Evolutionary conservation across 441 rosid genomes (phyloP).

Genomic region (Rhodomyrtus psidioides): DNA sequence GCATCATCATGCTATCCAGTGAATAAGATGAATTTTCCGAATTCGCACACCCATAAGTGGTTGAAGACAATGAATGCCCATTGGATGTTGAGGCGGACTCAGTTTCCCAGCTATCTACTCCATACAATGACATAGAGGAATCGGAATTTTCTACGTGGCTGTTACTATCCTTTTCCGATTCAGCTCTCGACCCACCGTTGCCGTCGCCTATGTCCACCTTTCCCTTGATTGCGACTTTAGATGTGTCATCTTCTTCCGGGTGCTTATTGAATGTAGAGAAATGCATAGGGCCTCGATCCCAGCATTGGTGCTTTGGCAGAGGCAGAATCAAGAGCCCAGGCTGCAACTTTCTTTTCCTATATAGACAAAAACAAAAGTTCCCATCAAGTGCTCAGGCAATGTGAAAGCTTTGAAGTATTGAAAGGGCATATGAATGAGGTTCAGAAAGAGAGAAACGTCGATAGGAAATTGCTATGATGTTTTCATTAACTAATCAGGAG

Average conservation of each 20-base stretch:
- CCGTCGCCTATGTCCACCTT: not conserved
- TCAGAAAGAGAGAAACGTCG: not conserved
- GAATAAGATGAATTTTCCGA: not conserved
- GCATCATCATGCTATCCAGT: not conserved
- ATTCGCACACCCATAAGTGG: not conserved
- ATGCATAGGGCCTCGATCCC: not conserved
- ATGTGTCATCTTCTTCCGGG: not conserved
- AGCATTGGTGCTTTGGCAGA: slow-evolving; percentile 1
- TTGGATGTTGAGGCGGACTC: not conserved
- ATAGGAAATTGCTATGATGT: not conserved
- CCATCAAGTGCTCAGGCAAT: not conserved
- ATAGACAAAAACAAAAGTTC: not conserved
- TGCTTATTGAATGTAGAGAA: not conserved
- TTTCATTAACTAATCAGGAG: not conserved
- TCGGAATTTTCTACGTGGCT: not conserved
- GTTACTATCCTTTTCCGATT: not conserved
- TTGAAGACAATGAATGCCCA: not conserved
- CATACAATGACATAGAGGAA: not conserved
- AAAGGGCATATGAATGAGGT: not conserved
- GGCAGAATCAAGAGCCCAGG: not conserved
- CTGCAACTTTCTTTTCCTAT: slow-evolving; percentile 10
- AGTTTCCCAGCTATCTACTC: not conserved
- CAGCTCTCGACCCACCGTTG: not conserved
- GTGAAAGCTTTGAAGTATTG: not conserved
- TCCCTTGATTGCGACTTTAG: not conserved